Percentiles rank a stretch among this genome's conserved stretches.
Conservation (phyloP, 2,329 filamentous ascomycete genomes). For the Niveomyces coronatus region DNA sequence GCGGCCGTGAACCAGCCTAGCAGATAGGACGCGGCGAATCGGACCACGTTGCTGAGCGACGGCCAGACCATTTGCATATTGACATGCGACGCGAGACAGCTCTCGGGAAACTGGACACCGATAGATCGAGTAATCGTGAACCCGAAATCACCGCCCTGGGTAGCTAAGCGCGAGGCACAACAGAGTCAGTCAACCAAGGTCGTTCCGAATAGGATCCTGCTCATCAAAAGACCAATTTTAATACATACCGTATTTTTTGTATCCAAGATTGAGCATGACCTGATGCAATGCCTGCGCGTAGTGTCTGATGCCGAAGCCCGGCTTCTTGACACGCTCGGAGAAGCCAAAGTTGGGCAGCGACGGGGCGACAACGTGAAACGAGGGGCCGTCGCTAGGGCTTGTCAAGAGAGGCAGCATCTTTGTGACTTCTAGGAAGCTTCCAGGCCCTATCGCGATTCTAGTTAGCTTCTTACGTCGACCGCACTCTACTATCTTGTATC, state of each 20-base stretch:
- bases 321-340: conserved; percentile 19
- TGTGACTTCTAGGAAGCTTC: conserved; percentile 55
- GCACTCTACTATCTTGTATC: neutral
- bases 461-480: neutral
- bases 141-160: conserved; percentile 60
- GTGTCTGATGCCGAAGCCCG: conserved; percentile 22
- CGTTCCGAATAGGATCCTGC: too few relatives aligned
- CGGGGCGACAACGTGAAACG: conserved; percentile 48
- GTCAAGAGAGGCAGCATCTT: conserved; percentile 47
- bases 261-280: conserved; percentile 59
- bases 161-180: conserved; percentile 22
- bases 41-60: conserved; percentile 34
- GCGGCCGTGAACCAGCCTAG: conserved; percentile 14
- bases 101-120: conserved; percentile 44
- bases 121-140: conserved; percentile 52
- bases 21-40: conserved; percentile 18
- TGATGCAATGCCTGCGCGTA: conserved; percentile 50
- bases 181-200: too few relatives aligned
- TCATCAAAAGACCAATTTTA: too few relatives aligned
- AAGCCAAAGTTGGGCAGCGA: conserved; percentile 44
- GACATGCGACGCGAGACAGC: conserved; percentile 30
- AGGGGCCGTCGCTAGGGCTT: conserved; percentile 20
- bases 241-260: conserved; percentile 22
- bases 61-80: conserved; percentile 53
- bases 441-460: conserved; percentile 39